Evolutionary conservation across 1,284 basidiomycete species (phyloP), one percentile per base, ranked within the genome.

Genomic region (Irpex sp.): DNA sequence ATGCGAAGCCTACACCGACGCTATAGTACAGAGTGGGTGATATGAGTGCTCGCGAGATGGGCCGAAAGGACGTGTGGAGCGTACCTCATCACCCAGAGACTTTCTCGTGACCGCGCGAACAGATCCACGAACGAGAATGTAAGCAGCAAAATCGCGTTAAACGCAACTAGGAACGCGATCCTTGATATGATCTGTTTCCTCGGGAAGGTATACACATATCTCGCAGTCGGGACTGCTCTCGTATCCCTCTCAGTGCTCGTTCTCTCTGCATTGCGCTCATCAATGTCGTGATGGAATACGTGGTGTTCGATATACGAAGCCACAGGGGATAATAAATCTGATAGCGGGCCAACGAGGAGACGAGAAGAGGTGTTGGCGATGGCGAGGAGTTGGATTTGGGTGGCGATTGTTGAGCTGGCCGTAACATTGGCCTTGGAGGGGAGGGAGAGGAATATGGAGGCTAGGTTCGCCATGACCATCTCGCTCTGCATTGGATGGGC

Each of bases 401-500:
- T 78, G 5, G 86, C 59, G 43, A 63, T 60, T 11, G 63, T 57
- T 33, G 63, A 21, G 6, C 39, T 43, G 7, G 56, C 36, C 11
- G 57, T 46, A 4, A 31, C 13, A 9, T 43, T 39, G n/a, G 43
- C n/a, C 5, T 35, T 9, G 8, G 43, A 70, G 50, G 84, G 81
- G 49, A 92, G 78, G 6, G 89, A 85, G 5, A 88, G 74, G n/a
- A 88, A 81, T 58, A 92, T 88, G 2, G 88, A 84, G 33, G 89
- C 90, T 56, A 93, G 85, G 68, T 91, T 93, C 8, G 89, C 86
- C 36, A 92, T 86, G 21, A 93, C 80, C 90, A 92, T 93, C 74
- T 93, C 90, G 57, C 85, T 84, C 91, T 92, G 61, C 2, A 8
- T 15, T 2, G 9, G 46, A 46, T 36, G 47, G 49, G 50, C 47